Base-by-base conservation (phyloP, 192 early-diverging fungal genomes). In the Helicostylum pulchrum region DNA sequence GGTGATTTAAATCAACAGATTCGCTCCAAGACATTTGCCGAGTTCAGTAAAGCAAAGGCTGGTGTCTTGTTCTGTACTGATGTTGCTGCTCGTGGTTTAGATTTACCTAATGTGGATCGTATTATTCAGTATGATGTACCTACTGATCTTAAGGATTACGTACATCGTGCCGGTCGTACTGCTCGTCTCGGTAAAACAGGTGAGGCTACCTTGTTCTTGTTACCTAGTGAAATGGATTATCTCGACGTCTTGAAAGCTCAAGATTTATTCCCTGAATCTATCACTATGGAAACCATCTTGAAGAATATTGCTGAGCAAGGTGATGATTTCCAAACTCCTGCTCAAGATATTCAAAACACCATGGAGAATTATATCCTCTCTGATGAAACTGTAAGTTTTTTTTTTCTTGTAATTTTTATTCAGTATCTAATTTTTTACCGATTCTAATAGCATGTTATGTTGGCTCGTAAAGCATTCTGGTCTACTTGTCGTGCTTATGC, bases 121-220 rank as follows among this genome's bases (percentile, higher is more conserved):
- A 94, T 99, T 70, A 80, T 99, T 46, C 97, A 99, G 76, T 97
- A 94, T 65, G 97, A 99, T 72, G 90, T 95, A 43, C 97, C 97
- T 9, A 79, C 88, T n/a, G 95, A 96, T 72, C 78, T 93, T 10
- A 86, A 88, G 32, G 95, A 96, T 53, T 99, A 99, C 74, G 91
- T 98, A 39, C 97, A 99, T 80, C 89, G 97, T 62, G 90, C 94
- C 15, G 97, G 97, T 31, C 88, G 97, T 36, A 99, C 97, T 17
- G 97, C 97, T 20, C 91, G 97, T 65, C 73, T 97, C 8, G 97
- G 97, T 44, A 83, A 90, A 46, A 82, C 86, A 26, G 97, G 97
- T 62, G 82, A 87, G 55, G 95, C 97, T 0, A 68, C 87, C 12
- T 59, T 95, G 30, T 94, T 99, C 66, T 77, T 98, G 19, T 64